Percentiles rank a stretch among this genome's conserved stretches.
Conservation (phyloP, 2,329 filamentous ascomycete genomes). For the Xylaria sp. region DNA sequence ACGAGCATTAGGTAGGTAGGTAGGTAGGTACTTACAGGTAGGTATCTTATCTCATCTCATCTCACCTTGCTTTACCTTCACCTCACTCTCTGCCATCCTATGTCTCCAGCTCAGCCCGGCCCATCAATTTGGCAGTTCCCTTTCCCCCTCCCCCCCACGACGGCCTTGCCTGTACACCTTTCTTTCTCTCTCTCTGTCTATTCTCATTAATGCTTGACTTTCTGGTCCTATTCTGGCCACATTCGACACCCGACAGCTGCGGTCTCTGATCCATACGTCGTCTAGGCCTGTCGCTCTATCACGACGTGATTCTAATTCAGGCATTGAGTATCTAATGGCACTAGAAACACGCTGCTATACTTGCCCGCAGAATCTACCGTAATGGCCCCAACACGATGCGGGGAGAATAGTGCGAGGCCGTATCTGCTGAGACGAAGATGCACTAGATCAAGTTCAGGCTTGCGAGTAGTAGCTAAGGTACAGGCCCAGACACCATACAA, state of each 20-base stretch:
- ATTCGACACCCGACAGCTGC: too few relatives aligned
- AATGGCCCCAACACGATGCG: constrained; percentile 11
- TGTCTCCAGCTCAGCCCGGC: neutral
- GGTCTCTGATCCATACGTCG: neutral
- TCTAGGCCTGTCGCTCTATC: neutral
- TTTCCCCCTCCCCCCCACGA: neutral
- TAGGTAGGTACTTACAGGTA: too few relatives aligned
- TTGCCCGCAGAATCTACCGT: neutral
- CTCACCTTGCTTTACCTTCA: neutral
- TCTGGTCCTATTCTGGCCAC: too few relatives aligned
- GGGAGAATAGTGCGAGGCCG: too few relatives aligned
- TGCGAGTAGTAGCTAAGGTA: neutral
- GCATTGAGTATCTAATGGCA: neutral
- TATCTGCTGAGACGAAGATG: neutral
- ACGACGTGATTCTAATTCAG: neutral
- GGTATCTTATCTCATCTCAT: neutral
- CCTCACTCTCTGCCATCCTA: neutral
- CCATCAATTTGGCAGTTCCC: neutral
- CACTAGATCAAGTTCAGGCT: constrained; percentile 6
- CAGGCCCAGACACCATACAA: neutral
- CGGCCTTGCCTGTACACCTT: neutral
- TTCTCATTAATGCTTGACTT: neutral
- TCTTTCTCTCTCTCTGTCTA: neutral
- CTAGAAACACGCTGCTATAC: neutral
- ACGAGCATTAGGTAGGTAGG: too few relatives aligned